Conservation (phyloP, 768 basidiomycete species). For the Leccinellum albellum region DNA sequence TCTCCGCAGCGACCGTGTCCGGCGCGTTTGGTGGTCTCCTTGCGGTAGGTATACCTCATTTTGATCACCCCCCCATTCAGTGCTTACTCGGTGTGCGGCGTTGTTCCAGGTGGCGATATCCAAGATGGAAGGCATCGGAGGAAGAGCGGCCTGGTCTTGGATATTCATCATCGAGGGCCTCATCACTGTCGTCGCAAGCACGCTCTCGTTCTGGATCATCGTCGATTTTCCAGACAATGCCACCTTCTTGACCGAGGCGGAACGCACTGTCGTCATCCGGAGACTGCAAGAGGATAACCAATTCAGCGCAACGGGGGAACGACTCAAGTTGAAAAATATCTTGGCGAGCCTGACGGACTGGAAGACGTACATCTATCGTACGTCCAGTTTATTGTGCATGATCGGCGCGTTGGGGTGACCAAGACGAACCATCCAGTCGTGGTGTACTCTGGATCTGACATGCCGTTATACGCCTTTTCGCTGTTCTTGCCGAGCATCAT, state of each 20-base stretch:
- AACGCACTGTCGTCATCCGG: constrained; percentile 62
- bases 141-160: constrained; percentile 65
- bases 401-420: background rate
- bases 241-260: constrained; percentile 68
- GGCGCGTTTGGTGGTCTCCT: constrained; percentile 81
- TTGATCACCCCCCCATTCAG: too few relatives aligned
- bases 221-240: constrained; percentile 84
- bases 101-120: constrained; percentile 51
- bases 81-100: background rate
- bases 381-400: background rate
- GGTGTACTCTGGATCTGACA: constrained; percentile 53
- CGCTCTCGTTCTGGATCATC: constrained; percentile 68
- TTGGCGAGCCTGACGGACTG: constrained; percentile 58
- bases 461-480: constrained; percentile 73
- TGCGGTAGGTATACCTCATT: constrained; percentile 41
- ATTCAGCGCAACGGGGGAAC: constrained; percentile 71
- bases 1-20: constrained; percentile 73
- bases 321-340: constrained; percentile 54
- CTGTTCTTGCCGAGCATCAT: constrained; percentile 80
- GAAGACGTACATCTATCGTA: constrained; percentile 59
- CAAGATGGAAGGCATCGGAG: constrained; percentile 67
- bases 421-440: constrained; percentile 39
- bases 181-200: constrained; percentile 61
- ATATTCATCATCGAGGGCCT: constrained; percentile 77
- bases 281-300: constrained; percentile 65